Percentiles rank a stretch among this genome's conserved stretches.
Conservation (phyloP, 352 stramenopile species). For the Phytophthora fragariaefolia region DNA sequence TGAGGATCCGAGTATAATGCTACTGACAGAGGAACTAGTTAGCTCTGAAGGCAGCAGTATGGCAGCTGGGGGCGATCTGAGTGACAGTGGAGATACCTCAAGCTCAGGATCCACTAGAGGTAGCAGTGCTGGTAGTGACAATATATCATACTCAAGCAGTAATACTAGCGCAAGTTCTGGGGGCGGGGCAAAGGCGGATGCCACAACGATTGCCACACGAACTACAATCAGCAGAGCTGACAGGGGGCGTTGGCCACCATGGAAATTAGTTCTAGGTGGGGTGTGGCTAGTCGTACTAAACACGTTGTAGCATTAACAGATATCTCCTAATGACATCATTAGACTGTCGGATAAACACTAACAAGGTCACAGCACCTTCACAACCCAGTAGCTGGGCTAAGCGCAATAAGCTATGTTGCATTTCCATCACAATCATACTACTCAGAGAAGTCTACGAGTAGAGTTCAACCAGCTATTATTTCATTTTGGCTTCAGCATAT, state of each 20-base stretch:
- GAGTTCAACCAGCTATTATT: no score
- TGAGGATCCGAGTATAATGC: constrained; percentile 5
- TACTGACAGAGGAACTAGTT: constrained; percentile 5
- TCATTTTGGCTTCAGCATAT: no score
- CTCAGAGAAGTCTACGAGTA: no score
- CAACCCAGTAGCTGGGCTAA: no score
- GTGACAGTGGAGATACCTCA: background rate
- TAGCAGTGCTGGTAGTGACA: constrained; percentile 2
- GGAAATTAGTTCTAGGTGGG: constrained; percentile 6
- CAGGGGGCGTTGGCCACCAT: background rate
- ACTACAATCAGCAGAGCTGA: constrained; percentile 4
- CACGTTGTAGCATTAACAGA: background rate
- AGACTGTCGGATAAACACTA: no score
- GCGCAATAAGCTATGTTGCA: no score
- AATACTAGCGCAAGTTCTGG: background rate
- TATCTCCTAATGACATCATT: no score
- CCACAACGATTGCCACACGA: constrained; percentile 1
- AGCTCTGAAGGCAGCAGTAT: background rate
- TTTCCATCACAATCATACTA: no score
- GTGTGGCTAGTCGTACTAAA: constrained; percentile 4
- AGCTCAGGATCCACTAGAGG: background rate
- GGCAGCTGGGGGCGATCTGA: no score
- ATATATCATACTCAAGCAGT: background rate
- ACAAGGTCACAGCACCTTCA: no score
- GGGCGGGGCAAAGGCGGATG: background rate